Evolutionary conservation across 1,139 yeast species (phyloP).

Genomic region (Suhomyces anneliseae): DNA sequence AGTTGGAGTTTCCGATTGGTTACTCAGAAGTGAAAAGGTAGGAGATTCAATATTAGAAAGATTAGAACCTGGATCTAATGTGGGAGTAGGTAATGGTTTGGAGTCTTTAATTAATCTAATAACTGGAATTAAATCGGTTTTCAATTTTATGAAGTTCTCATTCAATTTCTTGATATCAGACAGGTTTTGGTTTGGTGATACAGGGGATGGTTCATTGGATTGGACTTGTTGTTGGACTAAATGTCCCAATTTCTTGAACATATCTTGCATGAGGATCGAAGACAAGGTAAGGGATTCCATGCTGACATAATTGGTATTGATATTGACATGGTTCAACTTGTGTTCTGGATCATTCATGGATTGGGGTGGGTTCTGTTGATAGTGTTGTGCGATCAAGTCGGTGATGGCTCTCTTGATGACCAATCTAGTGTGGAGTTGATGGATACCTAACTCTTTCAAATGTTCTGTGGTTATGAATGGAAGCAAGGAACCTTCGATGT

Average conservation of each 20-base stretch:
- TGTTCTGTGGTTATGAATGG: slow-evolving; percentile 62
- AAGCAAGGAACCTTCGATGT: slow-evolving; percentile 61
- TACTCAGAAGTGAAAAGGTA: slow-evolving; percentile 28
- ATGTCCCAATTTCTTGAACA: slow-evolving; percentile 26
- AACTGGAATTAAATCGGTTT: slow-evolving; percentile 55
- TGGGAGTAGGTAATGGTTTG: slow-evolving; percentile 60
- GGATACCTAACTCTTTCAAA: slow-evolving; percentile 58
- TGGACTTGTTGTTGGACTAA: slow-evolving; percentile 14
- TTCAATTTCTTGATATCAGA: slow-evolving; percentile 40
- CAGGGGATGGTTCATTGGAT: slow-evolving; percentile 20
- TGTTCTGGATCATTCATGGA: slow-evolving; percentile 33
- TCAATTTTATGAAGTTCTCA: slow-evolving; percentile 50
- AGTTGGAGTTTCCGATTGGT: slow-evolving; percentile 9
- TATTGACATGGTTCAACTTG: slow-evolving; percentile 28
- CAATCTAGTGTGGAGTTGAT: slow-evolving; percentile 43
- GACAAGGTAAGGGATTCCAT: slow-evolving; percentile 38
- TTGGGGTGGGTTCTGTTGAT: slow-evolving; percentile 29
- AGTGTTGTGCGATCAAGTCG: slow-evolving; percentile 42
- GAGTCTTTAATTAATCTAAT: slow-evolving; percentile 52
- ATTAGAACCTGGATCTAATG: slow-evolving; percentile 40
- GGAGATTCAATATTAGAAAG: slow-evolving; percentile 31
- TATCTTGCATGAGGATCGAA: slow-evolving; percentile 37
- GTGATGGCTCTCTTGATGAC: slow-evolving; percentile 49
- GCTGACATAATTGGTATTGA: slow-evolving; percentile 35
- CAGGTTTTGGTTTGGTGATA: slow-evolving; percentile 23